Evolutionary conservation across 352 stramenopile species (phyloP), one percentile per base, ranked within the genome.

Genomic region (Pythium volutum): DNA sequence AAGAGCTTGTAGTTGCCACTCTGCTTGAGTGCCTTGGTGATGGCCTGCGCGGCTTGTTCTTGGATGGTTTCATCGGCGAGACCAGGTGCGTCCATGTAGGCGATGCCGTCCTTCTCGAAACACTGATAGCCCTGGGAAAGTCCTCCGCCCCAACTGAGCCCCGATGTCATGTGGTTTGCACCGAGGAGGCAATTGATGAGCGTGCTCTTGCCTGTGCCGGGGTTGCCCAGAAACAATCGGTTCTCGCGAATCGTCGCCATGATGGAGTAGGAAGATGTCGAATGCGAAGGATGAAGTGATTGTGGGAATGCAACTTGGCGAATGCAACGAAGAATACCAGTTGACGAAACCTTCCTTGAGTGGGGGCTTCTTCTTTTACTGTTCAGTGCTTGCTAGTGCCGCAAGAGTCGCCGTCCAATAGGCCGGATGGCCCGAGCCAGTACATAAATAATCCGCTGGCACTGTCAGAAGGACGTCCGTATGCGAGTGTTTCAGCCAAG

Each of bases 1-100:
- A 73, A 66, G 15, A 73, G 51, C 15, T 73, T 69, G 66, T 66
- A 73, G 8, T 2, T 63, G 15, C 66, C 66, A 8, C 49, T 42
- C 27, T 72, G 42, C 14, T 46, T 57, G 4, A 72, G 55, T 1
- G 65, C 55, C 46, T 54, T 15, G 0, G 60, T 73, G 60, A 69
- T 66, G 16, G 55, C 66, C 15, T 39, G 9, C 11, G 48, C 59
- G 8, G 61, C 53, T 18, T 46, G 9, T 36, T 59, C 12, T 2
- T 33, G 41, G 39, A 68, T 62, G 3, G 31, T 58, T 4, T 31
- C 23, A 27, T 62, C 55, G 1, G 66, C 61, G 15, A 73, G 62
- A 6, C 61, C 57, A 0, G 66, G 67, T 2, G 66, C 70, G 20
- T 73, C 62, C 66, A 70, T 73, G 26, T 74, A 74, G 5, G 57